These are phyloP conservation scores for Sporothrix curviconia DNA, from an alignment of 2,329 filamentous ascomycete species.

Conservation along the genomic window DNA sequence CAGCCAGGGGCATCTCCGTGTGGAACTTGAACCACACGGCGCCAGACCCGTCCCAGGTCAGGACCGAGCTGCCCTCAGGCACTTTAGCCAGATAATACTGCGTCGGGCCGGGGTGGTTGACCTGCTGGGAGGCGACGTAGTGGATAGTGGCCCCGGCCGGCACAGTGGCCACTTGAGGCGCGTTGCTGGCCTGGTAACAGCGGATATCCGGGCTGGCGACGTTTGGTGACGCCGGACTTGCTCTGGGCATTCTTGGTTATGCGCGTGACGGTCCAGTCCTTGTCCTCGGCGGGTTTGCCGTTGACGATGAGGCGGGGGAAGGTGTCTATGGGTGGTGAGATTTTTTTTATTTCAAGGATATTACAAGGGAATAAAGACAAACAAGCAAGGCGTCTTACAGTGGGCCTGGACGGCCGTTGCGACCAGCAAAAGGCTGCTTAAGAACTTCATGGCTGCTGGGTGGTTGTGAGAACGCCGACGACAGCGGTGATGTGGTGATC, in stretches of 20 bases:
- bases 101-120: slow-evolving; percentile 34
- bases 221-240: slow-evolving; percentile 27
- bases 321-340: slow-evolving; percentile 15
- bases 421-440: slow-evolving; percentile 21
- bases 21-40: slow-evolving; percentile 35
- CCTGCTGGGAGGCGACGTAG: slow-evolving; percentile 31
- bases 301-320: slow-evolving; percentile 19
- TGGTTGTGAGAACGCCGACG: not conserved
- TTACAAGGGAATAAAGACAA: not conserved
- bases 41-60: slow-evolving; percentile 29
- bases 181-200: slow-evolving; percentile 23
- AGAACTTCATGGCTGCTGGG: slow-evolving; percentile 18
- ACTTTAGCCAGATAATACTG: slow-evolving; percentile 33
- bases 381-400: slow-evolving; percentile 19
- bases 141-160: slow-evolving; percentile 33
- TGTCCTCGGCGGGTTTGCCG: slow-evolving; percentile 20
- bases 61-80: slow-evolving; percentile 27
- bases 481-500: no score
- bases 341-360: no score
- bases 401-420: slow-evolving; percentile 23
- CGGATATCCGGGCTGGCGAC: slow-evolving; percentile 25
- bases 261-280: slow-evolving; percentile 25
- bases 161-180: slow-evolving; percentile 29
- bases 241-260: slow-evolving; percentile 31
- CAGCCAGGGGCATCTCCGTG: slow-evolving; percentile 24